A percentile compares a stretch with the other conserved stretches of the same genome.
Evolutionary conservation across 2,329 filamentous ascomycete genomes (phyloP).

Genomic region (Aureobasidium namibiae): DNA sequence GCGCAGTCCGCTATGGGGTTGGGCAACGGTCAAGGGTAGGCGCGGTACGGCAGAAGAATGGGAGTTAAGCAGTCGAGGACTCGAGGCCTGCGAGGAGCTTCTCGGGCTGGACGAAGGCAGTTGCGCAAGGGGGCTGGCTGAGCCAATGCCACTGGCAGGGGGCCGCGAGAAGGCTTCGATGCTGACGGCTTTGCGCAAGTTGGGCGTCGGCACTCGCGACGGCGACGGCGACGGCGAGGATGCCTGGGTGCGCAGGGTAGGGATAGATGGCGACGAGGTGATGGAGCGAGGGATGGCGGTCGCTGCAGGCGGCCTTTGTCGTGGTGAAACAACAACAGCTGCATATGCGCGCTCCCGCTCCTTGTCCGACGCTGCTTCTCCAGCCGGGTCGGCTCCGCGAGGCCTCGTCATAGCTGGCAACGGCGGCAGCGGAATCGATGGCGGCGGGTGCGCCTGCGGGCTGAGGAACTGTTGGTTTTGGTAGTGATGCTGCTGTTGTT

Average conservation of each 20-base stretch:
- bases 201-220: conserved; percentile 26
- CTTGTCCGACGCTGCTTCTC: background rate
- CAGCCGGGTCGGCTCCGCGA: background rate
- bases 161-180: conserved; percentile 92
- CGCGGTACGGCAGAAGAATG: conserved; percentile 41
- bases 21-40: conserved; percentile 23
- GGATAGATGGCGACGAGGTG: conserved; percentile 19
- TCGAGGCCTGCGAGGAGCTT: background rate
- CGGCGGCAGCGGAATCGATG: conserved; percentile 11
- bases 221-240: conserved; percentile 44
- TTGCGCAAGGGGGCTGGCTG: conserved; percentile 47
- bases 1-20: conserved; percentile 17
- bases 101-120: background rate
- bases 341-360: background rate
- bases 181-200: conserved; percentile 78
- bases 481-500: background rate
- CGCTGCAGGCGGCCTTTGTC: background rate
- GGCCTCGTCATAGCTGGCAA: conserved; percentile 8
- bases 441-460: background rate
- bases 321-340: background rate
- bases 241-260: conserved; percentile 40
- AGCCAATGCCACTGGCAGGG: conserved; percentile 54
- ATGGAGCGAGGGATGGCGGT: conserved; percentile 14
- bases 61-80: background rate
- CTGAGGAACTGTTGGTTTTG: background rate